These are phyloP conservation scores for Trichoderma sp. DNA, from an alignment of 2,329 filamentous ascomycete species.

Conservation along the genomic window DNA sequence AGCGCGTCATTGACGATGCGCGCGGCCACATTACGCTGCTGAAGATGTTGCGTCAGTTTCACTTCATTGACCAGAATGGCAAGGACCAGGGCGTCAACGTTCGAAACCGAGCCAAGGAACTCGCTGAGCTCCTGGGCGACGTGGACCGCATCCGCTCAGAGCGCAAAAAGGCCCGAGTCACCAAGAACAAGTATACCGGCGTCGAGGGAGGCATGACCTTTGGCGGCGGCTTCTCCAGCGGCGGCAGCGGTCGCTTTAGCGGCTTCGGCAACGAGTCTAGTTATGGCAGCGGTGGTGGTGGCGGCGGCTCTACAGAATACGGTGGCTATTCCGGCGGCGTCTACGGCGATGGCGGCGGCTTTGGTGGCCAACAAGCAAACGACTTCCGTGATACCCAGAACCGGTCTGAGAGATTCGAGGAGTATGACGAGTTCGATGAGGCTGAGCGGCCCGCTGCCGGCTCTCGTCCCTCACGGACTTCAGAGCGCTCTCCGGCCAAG, in stretches of 20 bases:
- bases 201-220: slow-evolving; percentile 76
- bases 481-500: slow-evolving; percentile 33
- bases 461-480: slow-evolving; percentile 40
- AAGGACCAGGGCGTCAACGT: slow-evolving; percentile 99
- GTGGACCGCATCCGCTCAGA: slow-evolving; percentile 80
- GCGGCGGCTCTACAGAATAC: slow-evolving; percentile 49
- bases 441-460: slow-evolving; percentile 49
- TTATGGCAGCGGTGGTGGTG: slow-evolving; percentile 53
- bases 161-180: slow-evolving; percentile 84
- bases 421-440: slow-evolving; percentile 96
- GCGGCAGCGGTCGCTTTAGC: slow-evolving; percentile 59
- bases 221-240: slow-evolving; percentile 55
- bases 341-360: slow-evolving; percentile 94
- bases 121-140: slow-evolving; percentile 88
- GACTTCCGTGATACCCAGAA: slow-evolving; percentile 65
- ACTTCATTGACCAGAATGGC: slow-evolving; percentile 92
- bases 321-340: slow-evolving; percentile 68
- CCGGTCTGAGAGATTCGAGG: slow-evolving; percentile 78
- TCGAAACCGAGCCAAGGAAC: slow-evolving; percentile 91
- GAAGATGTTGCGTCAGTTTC: slow-evolving; percentile 98
- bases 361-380: slow-evolving; percentile 65
- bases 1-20: slow-evolving; percentile 95
- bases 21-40: slow-evolving; percentile 90
- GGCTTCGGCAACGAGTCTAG: slow-evolving; percentile 89
- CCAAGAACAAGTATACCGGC: slow-evolving; percentile 92